Base-by-base conservation (phyloP, 2,329 filamentous ascomycete species). In the Fusarium xyrophilum region DNA sequence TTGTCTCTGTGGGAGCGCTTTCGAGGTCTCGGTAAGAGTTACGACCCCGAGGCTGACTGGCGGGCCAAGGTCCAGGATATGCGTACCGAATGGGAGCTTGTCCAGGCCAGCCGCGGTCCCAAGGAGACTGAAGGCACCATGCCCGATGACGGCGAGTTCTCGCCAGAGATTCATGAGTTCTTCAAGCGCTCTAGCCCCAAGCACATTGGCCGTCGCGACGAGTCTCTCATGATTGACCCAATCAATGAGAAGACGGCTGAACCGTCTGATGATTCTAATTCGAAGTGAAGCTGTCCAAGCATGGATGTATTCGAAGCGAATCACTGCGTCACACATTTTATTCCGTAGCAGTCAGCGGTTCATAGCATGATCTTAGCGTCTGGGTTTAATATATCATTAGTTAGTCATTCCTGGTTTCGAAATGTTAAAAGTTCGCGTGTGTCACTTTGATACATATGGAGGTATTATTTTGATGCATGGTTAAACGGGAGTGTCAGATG, bases 1-100 rank as follows among this genome's bases (percentile, higher is more conserved):
- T 82, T 98, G 67, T 95, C 91, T 10, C 78, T 94, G 53, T 98
- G 93, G 91, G 95, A 98, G 85, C 90, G 93, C 65, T 79, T 92
- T 67, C 85, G 87, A 56, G 93, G 93, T 53, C 86, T 91, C 21
- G 89, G 90, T 79, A 96, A 96, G 84, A 78, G 86, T 76, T 98
- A 97, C 82, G 84, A 97, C 79, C 88, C 93, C 11, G 89, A 92
- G 67, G 82, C 89, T 52, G 95, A 98, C 83, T 93, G 91, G 82
- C 87, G 91, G 82, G 85, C 90, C 77, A 94, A 93, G 85, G 91
- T 97, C 67, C 86, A 89, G 73, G 95, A 97, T 77, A 91, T 97
- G 86, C 84, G 86, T 52, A 76, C 79, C 38, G 88, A 89, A 72
- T 90, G 88, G 88, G 83, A 87, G 74, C 77, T 81, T 47, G 80